Conservation (phyloP, 805 yeast genomes). For the Lipomyces mesembrius region DNA sequence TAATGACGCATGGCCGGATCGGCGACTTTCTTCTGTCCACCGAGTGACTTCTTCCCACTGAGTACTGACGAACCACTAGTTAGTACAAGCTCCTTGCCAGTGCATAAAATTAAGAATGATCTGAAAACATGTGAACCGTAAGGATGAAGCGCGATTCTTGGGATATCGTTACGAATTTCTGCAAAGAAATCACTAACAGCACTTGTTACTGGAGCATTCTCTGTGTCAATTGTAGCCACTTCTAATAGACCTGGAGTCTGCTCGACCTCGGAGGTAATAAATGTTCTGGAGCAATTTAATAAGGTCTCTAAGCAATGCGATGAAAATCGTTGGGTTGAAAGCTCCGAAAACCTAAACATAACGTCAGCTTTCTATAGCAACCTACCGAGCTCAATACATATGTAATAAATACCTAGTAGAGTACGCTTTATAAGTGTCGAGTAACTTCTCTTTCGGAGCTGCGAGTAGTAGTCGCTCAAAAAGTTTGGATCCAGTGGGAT, state of each 20-base stretch:
- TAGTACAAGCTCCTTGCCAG: conserved; percentile 71
- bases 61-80: conserved; percentile 12
- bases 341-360: conserved; percentile 57
- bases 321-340: conserved; percentile 85
- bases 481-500: conserved; percentile 91
- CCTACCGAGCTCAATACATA: neutral
- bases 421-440: conserved; percentile 66
- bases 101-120: conserved; percentile 66
- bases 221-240: conserved; percentile 4
- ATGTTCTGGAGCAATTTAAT: conserved; percentile 47
- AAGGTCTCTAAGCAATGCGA: conserved; percentile 93
- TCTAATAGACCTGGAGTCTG: conserved; percentile 6
- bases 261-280: conserved; percentile 14
- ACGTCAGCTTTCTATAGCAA: neutral
- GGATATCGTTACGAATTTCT: conserved; percentile 66
- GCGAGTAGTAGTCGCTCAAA: conserved; percentile 81
- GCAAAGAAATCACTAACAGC: conserved; percentile 15
- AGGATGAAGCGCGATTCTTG: conserved; percentile 67
- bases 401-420: conserved; percentile 54
- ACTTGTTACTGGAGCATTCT: conserved; percentile 13
- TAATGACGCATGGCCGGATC: neutral
- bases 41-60: conserved; percentile 23
- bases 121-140: conserved; percentile 90
- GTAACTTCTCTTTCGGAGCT: conserved; percentile 66
- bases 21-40: conserved; percentile 8